Conservation (phyloP, 345 rosid genomes). For the Abelmoschus esculentus region DNA sequence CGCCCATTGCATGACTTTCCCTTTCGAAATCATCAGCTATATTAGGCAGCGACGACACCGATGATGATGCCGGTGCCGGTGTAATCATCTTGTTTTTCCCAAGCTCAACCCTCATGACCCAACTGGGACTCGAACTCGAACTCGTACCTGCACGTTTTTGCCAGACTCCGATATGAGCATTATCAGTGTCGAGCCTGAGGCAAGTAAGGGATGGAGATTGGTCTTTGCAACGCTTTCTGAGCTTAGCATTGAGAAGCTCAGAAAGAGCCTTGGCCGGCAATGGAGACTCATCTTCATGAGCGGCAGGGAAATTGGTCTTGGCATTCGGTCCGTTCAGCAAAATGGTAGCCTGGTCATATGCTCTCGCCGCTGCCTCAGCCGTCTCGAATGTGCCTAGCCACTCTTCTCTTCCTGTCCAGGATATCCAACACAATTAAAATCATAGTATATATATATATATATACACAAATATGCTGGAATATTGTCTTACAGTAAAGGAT, state of each 20-base stretch:
- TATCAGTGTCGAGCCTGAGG: constrained; percentile 63
- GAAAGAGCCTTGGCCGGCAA: constrained; percentile 38
- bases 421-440: neutral
- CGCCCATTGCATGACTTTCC: constrained; percentile 21
- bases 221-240: constrained; percentile 47
- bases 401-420: constrained; percentile 52
- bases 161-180: constrained; percentile 72
- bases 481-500: constrained; percentile 55
- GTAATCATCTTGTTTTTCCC: constrained; percentile 22
- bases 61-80: constrained; percentile 4
- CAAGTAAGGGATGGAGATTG: constrained; percentile 60
- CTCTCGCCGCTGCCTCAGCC: constrained; percentile 70
- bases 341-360: constrained; percentile 64
- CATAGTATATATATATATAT: neutral
- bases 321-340: constrained; percentile 69
- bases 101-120: constrained; percentile 72
- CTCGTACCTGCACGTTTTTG: constrained; percentile 57
- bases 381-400: constrained; percentile 76
- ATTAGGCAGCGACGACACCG: constrained; percentile 7
- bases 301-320: constrained; percentile 57
- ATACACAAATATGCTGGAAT: too few species aligned
- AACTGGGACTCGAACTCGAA: constrained; percentile 38
- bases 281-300: constrained; percentile 10
- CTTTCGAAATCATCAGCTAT: constrained; percentile 11
- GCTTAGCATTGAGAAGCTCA: constrained; percentile 47